Evolutionary conservation across 2,329 filamentous ascomycete genomes (phyloP).

Genomic region (Tolypocladium nubicola): DNA sequence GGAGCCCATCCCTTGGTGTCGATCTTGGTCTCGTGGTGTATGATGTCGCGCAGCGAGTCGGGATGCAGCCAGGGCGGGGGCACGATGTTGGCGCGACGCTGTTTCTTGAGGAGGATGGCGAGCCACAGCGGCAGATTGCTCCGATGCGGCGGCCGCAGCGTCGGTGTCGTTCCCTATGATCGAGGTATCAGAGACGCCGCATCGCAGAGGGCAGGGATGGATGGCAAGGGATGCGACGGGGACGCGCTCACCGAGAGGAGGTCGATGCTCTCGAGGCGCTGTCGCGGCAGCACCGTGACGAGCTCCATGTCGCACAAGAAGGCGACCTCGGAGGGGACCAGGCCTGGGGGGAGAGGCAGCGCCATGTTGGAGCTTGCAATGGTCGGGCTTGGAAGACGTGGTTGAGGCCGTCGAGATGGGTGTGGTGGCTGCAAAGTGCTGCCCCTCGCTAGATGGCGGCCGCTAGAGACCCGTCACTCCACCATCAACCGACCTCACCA

Average conservation of each 20-base stretch:
- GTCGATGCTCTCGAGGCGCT: constrained; percentile 75
- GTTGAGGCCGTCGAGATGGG: background rate
- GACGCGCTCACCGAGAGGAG: constrained; percentile 65
- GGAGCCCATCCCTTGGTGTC: constrained; percentile 66
- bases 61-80: constrained; percentile 82
- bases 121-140: constrained; percentile 83
- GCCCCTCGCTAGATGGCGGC: background rate
- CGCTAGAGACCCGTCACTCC: background rate
- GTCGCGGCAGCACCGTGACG: constrained; percentile 84
- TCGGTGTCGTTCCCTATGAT: constrained; percentile 62
- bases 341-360: constrained; percentile 37
- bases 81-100: constrained; percentile 85
- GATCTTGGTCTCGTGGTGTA: constrained; percentile 68
- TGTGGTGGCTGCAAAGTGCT: background rate
- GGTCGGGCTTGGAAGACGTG: background rate
- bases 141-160: constrained; percentile 72
- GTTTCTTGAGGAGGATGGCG: constrained; percentile 86
- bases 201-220: background rate
- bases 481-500: background rate
- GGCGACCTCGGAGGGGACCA: constrained; percentile 79
- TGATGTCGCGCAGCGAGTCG: constrained; percentile 62
- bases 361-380: constrained; percentile 23
- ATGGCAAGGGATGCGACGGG: constrained; percentile 5
- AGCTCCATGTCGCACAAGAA: constrained; percentile 98
- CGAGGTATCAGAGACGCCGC: background rate